phyloP scores from a whole-genome alignment of 495 filamentous ascomycete species.

The Annulohypoxylon stygium region DNA sequence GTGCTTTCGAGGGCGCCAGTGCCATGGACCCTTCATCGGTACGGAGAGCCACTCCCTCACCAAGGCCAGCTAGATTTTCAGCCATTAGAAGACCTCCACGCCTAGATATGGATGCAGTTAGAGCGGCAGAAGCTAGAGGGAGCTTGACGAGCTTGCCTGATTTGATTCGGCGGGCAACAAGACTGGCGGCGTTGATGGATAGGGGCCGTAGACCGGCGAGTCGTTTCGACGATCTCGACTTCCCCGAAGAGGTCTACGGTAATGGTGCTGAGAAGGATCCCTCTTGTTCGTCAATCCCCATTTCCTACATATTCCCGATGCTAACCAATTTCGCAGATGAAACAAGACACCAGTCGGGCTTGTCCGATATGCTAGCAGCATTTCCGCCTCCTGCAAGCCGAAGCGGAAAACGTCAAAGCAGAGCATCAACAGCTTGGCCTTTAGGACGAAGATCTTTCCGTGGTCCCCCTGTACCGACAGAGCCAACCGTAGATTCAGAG shows the following conservation, averaged over 20 bases:
- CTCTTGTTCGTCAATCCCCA: constrained; percentile 50
- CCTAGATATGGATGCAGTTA: constrained; percentile 82
- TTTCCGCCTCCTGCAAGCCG: constrained; percentile 86
- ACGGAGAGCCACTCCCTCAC: constrained; percentile 52
- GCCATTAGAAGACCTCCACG: constrained; percentile 76
- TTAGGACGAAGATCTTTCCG: constrained; percentile 52
- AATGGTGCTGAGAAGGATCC: constrained; percentile 55
- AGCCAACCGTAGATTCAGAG: constrained; percentile 34
- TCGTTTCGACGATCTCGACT: constrained; percentile 68
- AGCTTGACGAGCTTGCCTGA: constrained; percentile 93
- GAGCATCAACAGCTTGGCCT: constrained; percentile 58
- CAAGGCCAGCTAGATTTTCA: constrained; percentile 60
- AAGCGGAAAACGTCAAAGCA: constrained; percentile 58
- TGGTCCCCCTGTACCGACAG: constrained; percentile 29
- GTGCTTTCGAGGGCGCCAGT: constrained; percentile 60
- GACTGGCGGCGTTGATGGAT: constrained; percentile 88
- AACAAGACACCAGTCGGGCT: constrained; percentile 66
- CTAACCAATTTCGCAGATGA: constrained; percentile 57
- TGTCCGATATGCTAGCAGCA: constrained; percentile 91
- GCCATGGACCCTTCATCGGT: constrained; percentile 54
- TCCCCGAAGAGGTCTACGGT: constrained; percentile 53
- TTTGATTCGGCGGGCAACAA: constrained; percentile 88
- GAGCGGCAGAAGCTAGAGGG: constrained; percentile 82
- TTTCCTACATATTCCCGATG: neutral
- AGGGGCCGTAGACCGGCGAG: constrained; percentile 83